These are phyloP conservation scores for Corchorus olitorius DNA, from an alignment of 345 rosid species.

Conservation along the genomic window DNA sequence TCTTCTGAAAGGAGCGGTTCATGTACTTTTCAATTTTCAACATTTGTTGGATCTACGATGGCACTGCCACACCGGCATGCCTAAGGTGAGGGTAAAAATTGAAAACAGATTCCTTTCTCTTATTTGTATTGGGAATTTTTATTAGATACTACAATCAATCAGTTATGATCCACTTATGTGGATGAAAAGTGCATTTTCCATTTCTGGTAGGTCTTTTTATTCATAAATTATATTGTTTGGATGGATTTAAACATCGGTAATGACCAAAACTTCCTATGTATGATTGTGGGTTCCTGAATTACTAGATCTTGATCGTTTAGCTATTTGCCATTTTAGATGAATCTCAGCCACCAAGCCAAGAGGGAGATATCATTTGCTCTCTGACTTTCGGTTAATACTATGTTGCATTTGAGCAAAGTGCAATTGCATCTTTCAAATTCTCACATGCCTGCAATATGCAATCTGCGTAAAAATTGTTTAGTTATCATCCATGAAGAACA, in stretches of 20 bases:
- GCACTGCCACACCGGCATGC: conserved; percentile 7
- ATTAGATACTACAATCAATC: conserved; percentile 11
- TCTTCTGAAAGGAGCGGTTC: conserved; percentile 16
- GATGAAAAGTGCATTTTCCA: conserved; percentile 14
- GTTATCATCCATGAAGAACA: background rate
- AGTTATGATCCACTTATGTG: conserved; percentile 17
- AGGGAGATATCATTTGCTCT: too few species aligned
- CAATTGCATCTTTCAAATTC: background rate
- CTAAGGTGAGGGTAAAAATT: conserved; percentile 3
- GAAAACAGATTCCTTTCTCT: background rate
- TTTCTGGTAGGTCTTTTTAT: background rate
- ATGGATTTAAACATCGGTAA: background rate
- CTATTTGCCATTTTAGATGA: background rate
- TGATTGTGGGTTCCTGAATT: background rate
- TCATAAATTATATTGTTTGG: background rate
- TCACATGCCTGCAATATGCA: background rate
- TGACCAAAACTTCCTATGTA: background rate
- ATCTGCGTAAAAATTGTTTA: background rate
- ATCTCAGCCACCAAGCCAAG: too few species aligned
- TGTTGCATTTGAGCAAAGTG: too few species aligned
- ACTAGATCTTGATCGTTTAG: background rate
- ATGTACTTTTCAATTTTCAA: conserved; percentile 4
- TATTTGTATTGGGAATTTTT: conserved; percentile 17
- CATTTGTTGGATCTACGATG: conserved; percentile 19
- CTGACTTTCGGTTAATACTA: too few species aligned